Percentiles rank a stretch among this genome's conserved stretches.
phyloP scores from a whole-genome alignment of 352 stramenopile species.

The Phytophthora multivora region DNA sequence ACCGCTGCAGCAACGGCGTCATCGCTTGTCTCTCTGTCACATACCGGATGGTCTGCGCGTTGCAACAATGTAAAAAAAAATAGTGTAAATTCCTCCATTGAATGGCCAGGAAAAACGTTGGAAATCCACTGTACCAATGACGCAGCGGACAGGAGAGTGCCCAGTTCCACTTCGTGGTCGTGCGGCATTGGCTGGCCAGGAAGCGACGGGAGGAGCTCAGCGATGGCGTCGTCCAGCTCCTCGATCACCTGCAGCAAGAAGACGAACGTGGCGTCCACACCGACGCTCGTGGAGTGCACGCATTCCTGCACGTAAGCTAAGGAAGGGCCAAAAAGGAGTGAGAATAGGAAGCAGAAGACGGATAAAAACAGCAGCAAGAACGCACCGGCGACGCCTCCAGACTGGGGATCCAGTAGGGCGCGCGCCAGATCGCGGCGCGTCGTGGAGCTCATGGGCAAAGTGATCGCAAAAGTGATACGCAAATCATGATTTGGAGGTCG shows the following conservation, averaged over 20 bases:
- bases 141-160: slow-evolving; percentile 67
- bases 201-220: slow-evolving; percentile 36
- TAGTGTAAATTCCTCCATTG: neutral
- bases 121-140: slow-evolving; percentile 40
- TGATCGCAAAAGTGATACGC: slow-evolving; percentile 17
- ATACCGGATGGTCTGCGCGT: slow-evolving; percentile 67
- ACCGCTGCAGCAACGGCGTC: slow-evolving; percentile 53
- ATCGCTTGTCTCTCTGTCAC: slow-evolving; percentile 75
- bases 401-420: slow-evolving; percentile 31
- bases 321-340: neutral
- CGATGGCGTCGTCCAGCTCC: slow-evolving; percentile 62
- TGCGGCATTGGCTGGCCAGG: slow-evolving; percentile 38
- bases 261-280: slow-evolving; percentile 55
- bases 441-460: slow-evolving; percentile 1
- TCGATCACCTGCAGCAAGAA: slow-evolving; percentile 73
- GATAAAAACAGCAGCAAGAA: neutral
- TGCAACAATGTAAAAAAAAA: neutral
- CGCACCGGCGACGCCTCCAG: slow-evolving; percentile 35
- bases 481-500: slow-evolving; percentile 15
- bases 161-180: slow-evolving; percentile 71
- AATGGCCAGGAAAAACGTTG: too few species aligned
- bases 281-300: slow-evolving; percentile 72
- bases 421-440: slow-evolving; percentile 38
- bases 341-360: slow-evolving; percentile 1
- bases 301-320: slow-evolving; percentile 74